Evolutionary conservation across 495 filamentous ascomycete genomes (phyloP).

Genomic region (Penicillium flavigenum): DNA sequence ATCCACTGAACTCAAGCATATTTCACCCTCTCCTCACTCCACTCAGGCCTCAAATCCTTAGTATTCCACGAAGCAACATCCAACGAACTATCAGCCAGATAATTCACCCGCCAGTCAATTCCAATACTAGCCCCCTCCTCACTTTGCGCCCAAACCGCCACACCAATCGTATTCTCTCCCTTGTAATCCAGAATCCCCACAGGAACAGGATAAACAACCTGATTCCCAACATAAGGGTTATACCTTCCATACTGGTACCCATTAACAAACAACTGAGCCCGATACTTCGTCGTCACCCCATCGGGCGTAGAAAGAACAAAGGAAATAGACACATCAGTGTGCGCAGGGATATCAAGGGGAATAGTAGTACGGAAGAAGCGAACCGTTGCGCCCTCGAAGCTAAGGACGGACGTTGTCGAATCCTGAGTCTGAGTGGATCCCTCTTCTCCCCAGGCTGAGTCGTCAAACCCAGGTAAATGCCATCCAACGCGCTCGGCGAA

Average conservation of each 20-base stretch:
- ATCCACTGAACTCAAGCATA: slow-evolving; percentile 23
- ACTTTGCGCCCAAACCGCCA: slow-evolving; percentile 51
- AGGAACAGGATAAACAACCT: slow-evolving; percentile 51
- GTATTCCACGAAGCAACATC: slow-evolving; percentile 39
- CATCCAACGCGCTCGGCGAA: slow-evolving; percentile 66
- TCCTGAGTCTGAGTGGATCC: not conserved
- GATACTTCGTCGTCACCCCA: slow-evolving; percentile 22
- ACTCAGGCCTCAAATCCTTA: slow-evolving; percentile 41
- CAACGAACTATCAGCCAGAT: slow-evolving; percentile 43
- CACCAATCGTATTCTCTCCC: slow-evolving; percentile 45
- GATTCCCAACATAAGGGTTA: slow-evolving; percentile 51
- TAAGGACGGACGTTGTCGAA: slow-evolving; percentile 37
- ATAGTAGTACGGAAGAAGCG: slow-evolving; percentile 63
- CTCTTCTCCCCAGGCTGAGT: slow-evolving; percentile 38
- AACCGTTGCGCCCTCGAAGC: slow-evolving; percentile 44
- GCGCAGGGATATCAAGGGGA: slow-evolving; percentile 46
- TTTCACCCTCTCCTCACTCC: slow-evolving; percentile 33
- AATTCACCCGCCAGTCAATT: slow-evolving; percentile 41
- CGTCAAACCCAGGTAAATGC: slow-evolving; percentile 61
- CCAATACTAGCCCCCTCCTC: slow-evolving; percentile 41
- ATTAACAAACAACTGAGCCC: slow-evolving; percentile 47
- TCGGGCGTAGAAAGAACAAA: slow-evolving; percentile 36
- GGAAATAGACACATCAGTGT: slow-evolving; percentile 48
- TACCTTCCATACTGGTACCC: slow-evolving; percentile 55
- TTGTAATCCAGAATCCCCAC: slow-evolving; percentile 48